Evolutionary conservation across 1,284 basidiomycete genomes (phyloP).

Genomic region (Puccinia coronata): DNA sequence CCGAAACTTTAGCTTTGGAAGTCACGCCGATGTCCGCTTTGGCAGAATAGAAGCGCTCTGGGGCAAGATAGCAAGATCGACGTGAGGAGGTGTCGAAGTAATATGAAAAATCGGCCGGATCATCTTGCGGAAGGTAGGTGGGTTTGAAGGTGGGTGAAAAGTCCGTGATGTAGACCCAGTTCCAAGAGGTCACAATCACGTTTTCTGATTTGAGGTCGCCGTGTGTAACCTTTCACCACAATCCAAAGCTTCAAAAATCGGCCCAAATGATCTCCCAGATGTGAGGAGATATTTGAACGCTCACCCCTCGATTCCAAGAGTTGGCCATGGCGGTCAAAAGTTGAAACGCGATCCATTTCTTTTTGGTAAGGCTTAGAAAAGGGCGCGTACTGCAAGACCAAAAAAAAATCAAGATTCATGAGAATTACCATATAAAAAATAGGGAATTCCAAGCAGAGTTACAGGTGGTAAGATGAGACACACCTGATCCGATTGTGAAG

Average conservation of each 20-base stretch:
- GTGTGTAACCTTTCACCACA: slow-evolving; percentile 71
- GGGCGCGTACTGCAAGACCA: slow-evolving; percentile 86
- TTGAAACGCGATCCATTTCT: slow-evolving; percentile 98
- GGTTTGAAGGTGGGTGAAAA: slow-evolving; percentile 94
- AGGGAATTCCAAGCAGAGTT: too few relatives aligned
- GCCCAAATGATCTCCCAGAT: neutral
- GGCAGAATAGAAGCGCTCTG: slow-evolving; percentile 88
- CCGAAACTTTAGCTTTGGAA: slow-evolving; percentile 77
- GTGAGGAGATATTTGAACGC: slow-evolving; percentile 47
- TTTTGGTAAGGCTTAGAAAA: slow-evolving; percentile 86
- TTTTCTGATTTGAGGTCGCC: slow-evolving; percentile 99
- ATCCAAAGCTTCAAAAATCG: neutral
- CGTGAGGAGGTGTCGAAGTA: slow-evolving; percentile 94
- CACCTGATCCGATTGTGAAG: slow-evolving; percentile 97
- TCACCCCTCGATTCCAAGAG: slow-evolving; percentile 69
- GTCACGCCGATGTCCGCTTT: slow-evolving; percentile 66
- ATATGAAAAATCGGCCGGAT: slow-evolving; percentile 96
- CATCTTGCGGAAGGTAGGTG: slow-evolving; percentile 89
- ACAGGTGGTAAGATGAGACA: too few relatives aligned
- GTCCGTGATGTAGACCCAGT: slow-evolving; percentile 92
- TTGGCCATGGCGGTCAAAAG: slow-evolving; percentile 81
- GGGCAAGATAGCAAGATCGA: slow-evolving; percentile 92
- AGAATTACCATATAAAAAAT: neutral
- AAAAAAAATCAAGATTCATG: too few relatives aligned
- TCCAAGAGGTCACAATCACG: slow-evolving; percentile 92